Evolutionary conservation across 1,284 basidiomycete genomes (phyloP), one percentile per base, ranked within the genome.

Genomic region (Vanrija sp.): DNA sequence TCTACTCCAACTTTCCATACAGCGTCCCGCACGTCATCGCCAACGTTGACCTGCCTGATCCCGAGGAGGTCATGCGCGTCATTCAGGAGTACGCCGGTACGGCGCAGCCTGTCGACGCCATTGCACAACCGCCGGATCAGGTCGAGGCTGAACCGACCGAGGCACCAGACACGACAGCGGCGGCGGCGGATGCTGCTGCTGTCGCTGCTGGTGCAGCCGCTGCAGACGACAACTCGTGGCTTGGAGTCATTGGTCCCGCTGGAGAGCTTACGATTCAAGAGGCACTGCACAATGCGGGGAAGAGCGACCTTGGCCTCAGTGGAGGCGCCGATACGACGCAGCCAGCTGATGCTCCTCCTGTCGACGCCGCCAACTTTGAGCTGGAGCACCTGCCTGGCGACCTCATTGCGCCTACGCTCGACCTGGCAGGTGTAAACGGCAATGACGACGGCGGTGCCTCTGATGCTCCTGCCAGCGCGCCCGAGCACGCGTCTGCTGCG

Each of bases 1-100:
- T 72, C 6, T 55, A 57, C 26, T 66, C 63, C 51, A 61, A 69
- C 28, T 71, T 65, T 42, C 72, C 74, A 2, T 48, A 55, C 29
- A 54, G 52, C n/a, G 57, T 57, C 1, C 60, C 63, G 25, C 74
- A 76, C 59, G 58, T 64, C 3, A 66, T 76, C 25, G 65, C 71
- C 10, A 60, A 62, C 3, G 68, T 73, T 10, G 56, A 69, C 26
- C 59, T 74, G 57, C 74, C 74, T 4, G 43, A 44, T 18, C 48
- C 58, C 3, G 62, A 64, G 1, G 64, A 67, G 38, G 67, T 72
- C 38, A 40, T 68, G 29, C 55, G 63, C 19, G 62, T 62, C 14
- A 72, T 69, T 66, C 52, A 68, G 40, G 48, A 57, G 34, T 52
- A 51, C 42, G 38, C 44, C 18, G 52, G 43, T 12, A 18, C 46